phyloP scores from a whole-genome alignment of 2,329 filamentous ascomycete species.

The Cladorrhinum sp. region DNA sequence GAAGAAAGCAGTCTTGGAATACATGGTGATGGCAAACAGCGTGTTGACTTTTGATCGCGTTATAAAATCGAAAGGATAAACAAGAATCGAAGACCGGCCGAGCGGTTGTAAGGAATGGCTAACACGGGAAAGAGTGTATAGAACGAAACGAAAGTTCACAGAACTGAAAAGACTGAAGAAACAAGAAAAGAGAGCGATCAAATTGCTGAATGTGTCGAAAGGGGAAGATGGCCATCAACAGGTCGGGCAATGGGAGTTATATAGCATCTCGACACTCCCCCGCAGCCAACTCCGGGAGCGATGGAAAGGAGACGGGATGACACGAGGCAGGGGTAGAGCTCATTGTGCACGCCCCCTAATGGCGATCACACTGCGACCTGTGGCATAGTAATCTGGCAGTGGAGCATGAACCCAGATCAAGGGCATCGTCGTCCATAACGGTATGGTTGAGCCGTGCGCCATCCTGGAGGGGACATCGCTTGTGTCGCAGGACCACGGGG shows the following conservation, averaged over 20 bases:
- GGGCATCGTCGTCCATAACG: slow-evolving; percentile 8
- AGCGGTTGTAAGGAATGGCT: slow-evolving; percentile 22
- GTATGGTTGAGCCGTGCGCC: slow-evolving; percentile 10
- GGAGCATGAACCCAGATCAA: slow-evolving; percentile 19
- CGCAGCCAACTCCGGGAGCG: slow-evolving; percentile 3
- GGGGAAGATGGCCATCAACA: slow-evolving; percentile 1
- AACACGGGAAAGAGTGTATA: slow-evolving; percentile 24
- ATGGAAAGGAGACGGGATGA: slow-evolving; percentile 18
- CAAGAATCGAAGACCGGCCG: slow-evolving; percentile 25
- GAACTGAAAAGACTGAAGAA: slow-evolving; percentile 27
- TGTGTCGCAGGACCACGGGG: slow-evolving; percentile 20
- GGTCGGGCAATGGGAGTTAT: slow-evolving; percentile 21
- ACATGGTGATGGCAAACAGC: slow-evolving; percentile 23
- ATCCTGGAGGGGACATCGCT: slow-evolving; percentile 17
- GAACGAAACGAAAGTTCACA: slow-evolving; percentile 31
- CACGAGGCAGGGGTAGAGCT: slow-evolving; percentile 18
- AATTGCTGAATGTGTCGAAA: slow-evolving; percentile 20
- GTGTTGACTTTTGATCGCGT: slow-evolving; percentile 5
- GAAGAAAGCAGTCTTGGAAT: slow-evolving; percentile 24
- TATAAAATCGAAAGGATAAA: slow-evolving; percentile 12
- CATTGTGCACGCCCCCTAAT: slow-evolving; percentile 24
- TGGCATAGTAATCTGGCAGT: slow-evolving; percentile 10
- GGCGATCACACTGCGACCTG: slow-evolving; percentile 27
- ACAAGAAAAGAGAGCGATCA: slow-evolving; percentile 22
- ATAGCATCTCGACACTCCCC: slow-evolving; percentile 16